Conservation (phyloP, 106 monocot species). For the Gastrodia elata region DNA sequence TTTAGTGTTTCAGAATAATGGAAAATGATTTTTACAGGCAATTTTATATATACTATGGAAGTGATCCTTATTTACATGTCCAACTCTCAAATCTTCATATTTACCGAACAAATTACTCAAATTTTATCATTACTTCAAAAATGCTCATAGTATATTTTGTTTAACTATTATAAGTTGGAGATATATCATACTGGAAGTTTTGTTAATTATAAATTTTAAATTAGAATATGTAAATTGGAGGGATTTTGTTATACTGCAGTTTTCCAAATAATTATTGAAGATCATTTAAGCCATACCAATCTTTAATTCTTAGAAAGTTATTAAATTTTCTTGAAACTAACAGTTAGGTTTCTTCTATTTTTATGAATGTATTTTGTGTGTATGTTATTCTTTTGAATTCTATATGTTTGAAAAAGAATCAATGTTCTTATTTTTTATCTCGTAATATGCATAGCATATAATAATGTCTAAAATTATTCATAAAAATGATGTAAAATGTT, state of each 20-base stretch:
- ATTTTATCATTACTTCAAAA: too few relatives aligned
- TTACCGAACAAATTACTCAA: too few relatives aligned
- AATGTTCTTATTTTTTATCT: not conserved
- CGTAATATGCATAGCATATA: not conserved
- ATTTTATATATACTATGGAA: too few relatives aligned
- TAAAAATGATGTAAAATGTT: not conserved
- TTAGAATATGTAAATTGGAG: too few relatives aligned
- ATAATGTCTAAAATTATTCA: not conserved
- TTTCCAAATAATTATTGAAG: not conserved
- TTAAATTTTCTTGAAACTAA: not conserved
- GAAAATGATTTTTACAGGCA: not conserved
- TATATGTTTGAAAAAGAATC: not conserved
- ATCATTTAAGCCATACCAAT: not conserved
- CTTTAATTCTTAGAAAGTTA: not conserved
- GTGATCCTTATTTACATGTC: too few relatives aligned
- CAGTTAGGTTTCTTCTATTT: not conserved
- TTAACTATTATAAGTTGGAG: too few relatives aligned
- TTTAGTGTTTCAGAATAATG: not conserved
- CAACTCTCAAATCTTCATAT: too few relatives aligned
- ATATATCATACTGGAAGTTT: too few relatives aligned
- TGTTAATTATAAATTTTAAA: too few relatives aligned
- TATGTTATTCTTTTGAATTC: not conserved
- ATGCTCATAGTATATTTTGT: too few relatives aligned
- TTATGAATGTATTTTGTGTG: not conserved
- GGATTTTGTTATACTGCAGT: too few relatives aligned